A percentile compares a stretch with the other conserved stretches of the same genome.
These are phyloP conservation scores for Wickerhamiella musiphila DNA, from an alignment of 805 yeast genomes.

Conservation along the genomic window DNA sequence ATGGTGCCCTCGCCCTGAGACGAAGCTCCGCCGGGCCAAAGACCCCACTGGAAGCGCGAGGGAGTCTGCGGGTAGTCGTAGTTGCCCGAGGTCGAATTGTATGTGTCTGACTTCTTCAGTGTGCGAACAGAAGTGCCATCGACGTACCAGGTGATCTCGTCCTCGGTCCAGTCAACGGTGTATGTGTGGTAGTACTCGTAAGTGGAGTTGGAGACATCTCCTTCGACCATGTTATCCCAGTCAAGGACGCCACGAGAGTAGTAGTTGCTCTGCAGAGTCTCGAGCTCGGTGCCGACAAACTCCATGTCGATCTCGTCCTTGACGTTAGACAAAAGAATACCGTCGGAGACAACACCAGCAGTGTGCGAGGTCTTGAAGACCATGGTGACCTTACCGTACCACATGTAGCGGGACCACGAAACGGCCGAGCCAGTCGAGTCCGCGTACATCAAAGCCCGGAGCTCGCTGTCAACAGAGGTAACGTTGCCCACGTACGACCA, in stretches of 20 bases:
- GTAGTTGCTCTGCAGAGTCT: conserved; percentile 56
- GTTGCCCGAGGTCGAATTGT: conserved; percentile 34
- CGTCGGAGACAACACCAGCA: conserved; percentile 70
- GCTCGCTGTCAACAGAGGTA: conserved; percentile 34
- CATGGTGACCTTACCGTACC: conserved; percentile 74
- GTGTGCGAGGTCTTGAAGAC: conserved; percentile 56
- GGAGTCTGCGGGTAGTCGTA: conserved; percentile 88
- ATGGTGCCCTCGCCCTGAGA: conserved; percentile 42
- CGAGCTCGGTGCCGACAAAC: conserved; percentile 60
- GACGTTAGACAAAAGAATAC: conserved; percentile 64
- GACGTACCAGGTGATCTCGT: conserved; percentile 47
- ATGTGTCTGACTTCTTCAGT: conserved; percentile 37
- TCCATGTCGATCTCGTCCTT: conserved; percentile 87
- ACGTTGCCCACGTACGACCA: conserved; percentile 48
- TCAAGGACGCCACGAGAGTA: conserved; percentile 60
- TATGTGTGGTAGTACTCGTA: conserved; percentile 56
- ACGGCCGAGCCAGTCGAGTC: conserved; percentile 60
- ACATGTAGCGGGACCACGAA: conserved; percentile 59
- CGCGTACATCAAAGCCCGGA: conserved; percentile 64
- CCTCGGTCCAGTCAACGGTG: conserved; percentile 70
- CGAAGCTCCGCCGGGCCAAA: conserved; percentile 39
- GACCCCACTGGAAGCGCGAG: conserved; percentile 52
- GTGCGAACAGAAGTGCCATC: conserved; percentile 57
- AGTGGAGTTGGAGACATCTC: conserved; percentile 31
- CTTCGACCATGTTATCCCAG: conserved; percentile 39